Conservation (phyloP, 2,329 filamentous ascomycete genomes). For the Periconia sp. region DNA sequence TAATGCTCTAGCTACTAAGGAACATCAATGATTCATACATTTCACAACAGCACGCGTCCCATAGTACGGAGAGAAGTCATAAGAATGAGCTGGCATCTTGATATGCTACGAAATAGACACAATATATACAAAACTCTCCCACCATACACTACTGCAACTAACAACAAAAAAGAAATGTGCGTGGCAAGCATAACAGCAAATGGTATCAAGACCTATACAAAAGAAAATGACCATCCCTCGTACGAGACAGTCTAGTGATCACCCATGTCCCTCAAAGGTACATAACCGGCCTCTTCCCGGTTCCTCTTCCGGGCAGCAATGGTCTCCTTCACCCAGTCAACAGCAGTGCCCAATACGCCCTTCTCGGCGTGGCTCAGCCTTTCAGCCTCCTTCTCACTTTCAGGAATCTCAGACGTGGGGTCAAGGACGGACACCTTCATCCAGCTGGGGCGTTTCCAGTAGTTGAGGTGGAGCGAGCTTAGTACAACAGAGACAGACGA, state of each 20-base stretch:
- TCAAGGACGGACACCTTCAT: slow-evolving; percentile 74
- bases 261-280: slow-evolving; percentile 48
- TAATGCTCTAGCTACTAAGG: too few relatives aligned
- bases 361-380: slow-evolving; percentile 15
- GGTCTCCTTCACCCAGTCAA: slow-evolving; percentile 33
- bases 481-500: slow-evolving; percentile 89
- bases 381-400: slow-evolving; percentile 30
- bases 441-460: slow-evolving; percentile 83
- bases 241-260: slow-evolving; percentile 20
- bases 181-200: slow-evolving; percentile 2
- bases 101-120: too few relatives aligned
- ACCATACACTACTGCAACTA: background rate
- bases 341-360: slow-evolving; percentile 22
- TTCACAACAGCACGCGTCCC: too few relatives aligned
- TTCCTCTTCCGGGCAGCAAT: slow-evolving; percentile 40
- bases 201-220: background rate
- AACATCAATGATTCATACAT: too few relatives aligned
- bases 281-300: slow-evolving; percentile 47
- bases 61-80: too few relatives aligned
- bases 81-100: too few relatives aligned
- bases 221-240: background rate
- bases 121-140: background rate
- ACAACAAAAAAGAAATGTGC: background rate
- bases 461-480: slow-evolving; percentile 79
- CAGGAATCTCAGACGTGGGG: slow-evolving; percentile 32